These are phyloP conservation scores for Glomus cerebriforme DNA, from an alignment of 192 early-diverging fungal species.

Conservation along the genomic window DNA sequence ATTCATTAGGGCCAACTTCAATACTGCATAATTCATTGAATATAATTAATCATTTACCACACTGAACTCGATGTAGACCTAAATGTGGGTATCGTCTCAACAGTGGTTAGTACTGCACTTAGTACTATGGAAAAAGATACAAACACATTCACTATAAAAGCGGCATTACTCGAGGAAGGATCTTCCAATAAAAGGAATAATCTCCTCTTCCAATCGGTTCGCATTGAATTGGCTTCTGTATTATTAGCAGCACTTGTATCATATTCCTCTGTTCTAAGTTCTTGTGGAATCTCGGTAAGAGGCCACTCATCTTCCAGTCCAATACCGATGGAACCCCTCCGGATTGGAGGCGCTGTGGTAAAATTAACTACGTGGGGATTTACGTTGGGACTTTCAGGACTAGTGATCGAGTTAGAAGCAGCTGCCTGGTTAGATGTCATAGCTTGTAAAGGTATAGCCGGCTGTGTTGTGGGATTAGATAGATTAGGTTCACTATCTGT, in stretches of 20 bases:
- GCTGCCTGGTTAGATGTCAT: not conserved
- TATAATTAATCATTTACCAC: slow-evolving; percentile 44
- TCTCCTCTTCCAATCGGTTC: slow-evolving; percentile 53
- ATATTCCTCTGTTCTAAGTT: slow-evolving; percentile 38
- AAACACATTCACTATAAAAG: slow-evolving; percentile 73
- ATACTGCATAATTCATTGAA: slow-evolving; percentile 32
- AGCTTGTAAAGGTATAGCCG: not conserved
- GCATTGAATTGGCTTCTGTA: slow-evolving; percentile 48
- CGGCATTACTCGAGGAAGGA: slow-evolving; percentile 69
- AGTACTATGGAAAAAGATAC: slow-evolving; percentile 74
- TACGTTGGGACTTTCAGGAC: too few species aligned
- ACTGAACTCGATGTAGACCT: slow-evolving; percentile 55
- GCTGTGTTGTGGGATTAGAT: not conserved
- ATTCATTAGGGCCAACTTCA: not conserved
- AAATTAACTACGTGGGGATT: not conserved
- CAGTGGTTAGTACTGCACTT: slow-evolving; percentile 70
- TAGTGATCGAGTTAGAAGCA: not conserved
- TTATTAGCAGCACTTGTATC: slow-evolving; percentile 41
- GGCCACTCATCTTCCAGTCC: slow-evolving; percentile 44
- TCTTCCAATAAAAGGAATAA: slow-evolving; percentile 77
- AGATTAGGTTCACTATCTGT: slow-evolving; percentile 18
- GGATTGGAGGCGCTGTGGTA: not conserved
- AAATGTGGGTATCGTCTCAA: slow-evolving; percentile 81
- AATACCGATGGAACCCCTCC: slow-evolving; percentile 1
- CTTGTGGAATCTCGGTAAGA: slow-evolving; percentile 47